Evolutionary conservation across 2,329 filamentous ascomycete genomes (phyloP), one percentile per base, ranked within the genome.

Genomic region (Fusarium palustre): DNA sequence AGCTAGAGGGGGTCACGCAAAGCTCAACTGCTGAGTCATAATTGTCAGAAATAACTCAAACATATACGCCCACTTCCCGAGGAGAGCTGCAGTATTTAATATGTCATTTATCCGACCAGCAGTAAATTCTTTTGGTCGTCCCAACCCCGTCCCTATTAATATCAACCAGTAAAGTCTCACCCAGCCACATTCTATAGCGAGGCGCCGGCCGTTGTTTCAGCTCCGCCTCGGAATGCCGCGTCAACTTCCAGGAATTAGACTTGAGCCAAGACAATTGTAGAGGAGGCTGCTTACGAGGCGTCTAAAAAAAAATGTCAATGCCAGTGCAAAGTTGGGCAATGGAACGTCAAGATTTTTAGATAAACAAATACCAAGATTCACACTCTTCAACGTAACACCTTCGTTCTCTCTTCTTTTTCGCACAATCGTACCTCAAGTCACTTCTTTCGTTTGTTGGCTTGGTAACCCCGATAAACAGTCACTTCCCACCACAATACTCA

Each of bases 181-280:
- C 65, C 68, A 75, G 73, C 73, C 73, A 75, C 73, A 72, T 66
- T 61, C 42, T 20, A 64, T 39, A 67, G 61, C 48, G 64, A 71
- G 70, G 73, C 70, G 65, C 63, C 66, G 73, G 70, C 64, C 69
- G 65, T 64, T 68, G 73, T 75, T 68, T 74, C 73, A 73, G 72
- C 73, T 73, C 61, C 73, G 73, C 73, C 73, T 65, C 73, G 47
- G 47, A 73, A 59, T 74, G 73, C 73, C 73, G 73, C 73, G 73
- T 75, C 71, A 75, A 75, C 66, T 41, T 39, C 60, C 50, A 54
- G 61, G 62, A 66, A 66, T 66, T 66, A 62, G 57, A 63, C 62
- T 65, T 39, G 49, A 64, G 64, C 68, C 68, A 71, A 67, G 66
- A 65, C 48, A 59, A 50, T 55, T 28, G 20, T 15, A 46, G 52